A percentile compares a stretch with the other conserved stretches of the same genome.
These are phyloP conservation scores for Gloeopeniophorella convolvens DNA, from an alignment of 768 basidiomycete genomes.

Conservation along the genomic window DNA sequence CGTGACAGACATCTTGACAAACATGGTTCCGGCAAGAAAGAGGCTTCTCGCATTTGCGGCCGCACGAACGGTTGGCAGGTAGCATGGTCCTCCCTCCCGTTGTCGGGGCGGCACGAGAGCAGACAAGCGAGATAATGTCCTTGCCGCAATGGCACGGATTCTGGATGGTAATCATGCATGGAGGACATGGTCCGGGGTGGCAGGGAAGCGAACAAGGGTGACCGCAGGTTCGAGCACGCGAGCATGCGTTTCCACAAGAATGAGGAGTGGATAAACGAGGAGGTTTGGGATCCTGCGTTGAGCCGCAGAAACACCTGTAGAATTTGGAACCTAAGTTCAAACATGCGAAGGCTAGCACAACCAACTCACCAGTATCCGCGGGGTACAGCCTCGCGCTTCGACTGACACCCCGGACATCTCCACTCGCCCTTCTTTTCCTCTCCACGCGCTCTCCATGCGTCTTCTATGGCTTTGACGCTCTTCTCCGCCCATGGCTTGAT, in stretches of 20 bases:
- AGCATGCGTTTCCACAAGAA: constrained; percentile 67
- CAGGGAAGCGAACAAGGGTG: constrained; percentile 83
- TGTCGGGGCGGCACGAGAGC: constrained; percentile 37
- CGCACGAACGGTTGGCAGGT: constrained; percentile 32
- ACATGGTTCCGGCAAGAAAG: constrained; percentile 69
- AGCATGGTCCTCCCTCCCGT: constrained; percentile 17
- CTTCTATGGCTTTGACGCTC: constrained; percentile 64
- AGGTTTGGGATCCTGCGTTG: constrained; percentile 64
- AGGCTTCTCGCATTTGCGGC: constrained; percentile 32
- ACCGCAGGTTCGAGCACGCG: constrained; percentile 55
- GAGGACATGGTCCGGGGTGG: constrained; percentile 96
- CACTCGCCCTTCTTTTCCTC: constrained; percentile 70
- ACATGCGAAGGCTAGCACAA: neutral
- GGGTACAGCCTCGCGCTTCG: constrained; percentile 61
- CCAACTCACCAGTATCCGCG: constrained; percentile 53
- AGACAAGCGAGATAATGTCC: constrained; percentile 50
- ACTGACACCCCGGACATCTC: constrained; percentile 93
- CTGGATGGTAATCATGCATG: constrained; percentile 75
- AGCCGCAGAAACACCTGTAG: constrained; percentile 77
- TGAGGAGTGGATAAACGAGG: constrained; percentile 67
- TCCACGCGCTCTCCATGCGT: constrained; percentile 68
- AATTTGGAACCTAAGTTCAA: neutral
- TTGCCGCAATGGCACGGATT: constrained; percentile 75
- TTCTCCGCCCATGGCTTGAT: constrained; percentile 84
- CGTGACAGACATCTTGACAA: constrained; percentile 69